A percentile compares a stretch with the other conserved stretches of the same genome.
phyloP scores from a whole-genome alignment of 257 asterid species.

The Solanum ossicruentum region DNA sequence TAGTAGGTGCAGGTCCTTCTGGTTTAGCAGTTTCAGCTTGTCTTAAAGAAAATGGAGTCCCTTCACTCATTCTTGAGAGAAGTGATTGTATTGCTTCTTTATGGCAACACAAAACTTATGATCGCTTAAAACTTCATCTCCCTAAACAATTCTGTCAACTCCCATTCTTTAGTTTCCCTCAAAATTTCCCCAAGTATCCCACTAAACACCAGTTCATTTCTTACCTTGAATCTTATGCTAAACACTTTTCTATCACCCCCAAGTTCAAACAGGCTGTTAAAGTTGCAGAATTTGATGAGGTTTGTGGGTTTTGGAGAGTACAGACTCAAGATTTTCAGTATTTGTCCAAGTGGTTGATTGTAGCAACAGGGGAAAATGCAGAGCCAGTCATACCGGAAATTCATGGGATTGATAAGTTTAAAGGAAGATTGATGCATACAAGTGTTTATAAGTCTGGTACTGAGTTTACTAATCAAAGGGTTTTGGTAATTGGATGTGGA shows the following conservation, averaged over 20 bases:
- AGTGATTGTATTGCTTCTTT: slow-evolving; percentile 69
- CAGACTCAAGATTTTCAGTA: slow-evolving; percentile 21
- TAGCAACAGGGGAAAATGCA: slow-evolving; percentile 86
- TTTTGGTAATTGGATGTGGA: slow-evolving; percentile 76
- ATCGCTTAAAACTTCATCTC: slow-evolving; percentile 78
- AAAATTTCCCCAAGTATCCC: slow-evolving; percentile 60
- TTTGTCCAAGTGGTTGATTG: slow-evolving; percentile 44
- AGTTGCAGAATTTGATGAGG: slow-evolving; percentile 27
- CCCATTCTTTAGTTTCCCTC: slow-evolving; percentile 49
- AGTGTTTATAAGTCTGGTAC: slow-evolving; percentile 51
- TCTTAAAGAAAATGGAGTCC: slow-evolving; percentile 43
- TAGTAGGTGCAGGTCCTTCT: slow-evolving; percentile 88
- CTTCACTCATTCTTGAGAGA: slow-evolving; percentile 59
- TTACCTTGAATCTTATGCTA: slow-evolving; percentile 57
- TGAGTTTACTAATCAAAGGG: slow-evolving; percentile 31
- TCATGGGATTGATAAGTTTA: slow-evolving; percentile 40
- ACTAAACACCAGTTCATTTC: slow-evolving; percentile 55
- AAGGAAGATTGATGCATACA: slow-evolving; percentile 51
- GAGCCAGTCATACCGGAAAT: slow-evolving; percentile 65
- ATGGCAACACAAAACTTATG: slow-evolving; percentile 68
- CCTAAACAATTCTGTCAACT: slow-evolving; percentile 70
- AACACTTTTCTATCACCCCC: slow-evolving; percentile 37
- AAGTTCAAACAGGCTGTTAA: slow-evolving; percentile 34
- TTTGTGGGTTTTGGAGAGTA: slow-evolving; percentile 42
- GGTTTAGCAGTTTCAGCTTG: slow-evolving; percentile 93